Base-by-base conservation (phyloP, 2,329 filamentous ascomycete species). In the Diaporthe sp. region DNA sequence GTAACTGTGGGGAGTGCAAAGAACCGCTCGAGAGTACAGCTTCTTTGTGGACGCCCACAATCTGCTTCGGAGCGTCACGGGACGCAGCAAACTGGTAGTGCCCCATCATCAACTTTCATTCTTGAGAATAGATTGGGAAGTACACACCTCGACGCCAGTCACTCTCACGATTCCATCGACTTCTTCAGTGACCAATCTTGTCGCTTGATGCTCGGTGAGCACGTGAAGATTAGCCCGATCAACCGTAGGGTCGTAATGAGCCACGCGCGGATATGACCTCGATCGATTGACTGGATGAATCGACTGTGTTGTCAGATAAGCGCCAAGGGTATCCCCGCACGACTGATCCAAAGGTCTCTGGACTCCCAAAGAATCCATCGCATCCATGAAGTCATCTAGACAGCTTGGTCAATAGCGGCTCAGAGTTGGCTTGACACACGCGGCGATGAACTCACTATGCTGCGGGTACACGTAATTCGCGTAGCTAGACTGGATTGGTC, bases 341-440 rank as follows among this genome's bases (percentile, higher is more conserved):
- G 56, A 42, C 56, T 61, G 56, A 27, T 61, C 56, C 37, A 61
- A 61, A 27, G 56, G 56, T 39, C 37, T 61, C 2, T 6, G 56
- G 13, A 61, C 56, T 27, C 56, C 56, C n/a, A 61, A 22, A 27
- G 37, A 5, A 19, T 42, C 56, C 56, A 61, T 42, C 1, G 56
- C 56, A 19, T 61, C 56, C 56, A 61, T 61, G 13, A 61, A 61
- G 35, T 61, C 56, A 61, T 61, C 56, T 61, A 27, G 12, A 19
- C 19, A 61, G n/a, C 7, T 1, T 12, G 15, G 35, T 61, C 8
- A 61, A 39, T 42, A 27, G 15, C n/a, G 13, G 13, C 13, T 1
- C 1, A 61, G 22, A 61, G n/a, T 27, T 27, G 3, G 13, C 35
- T 19, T 27, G n/a, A 19, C 7, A 19, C 7, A 39, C 8, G 15